Percentiles rank a stretch among this genome's conserved stretches.
These are phyloP conservation scores for Carnegiea gigantea DNA, from an alignment of 179 eudicot genomes.

Conservation along the genomic window DNA sequence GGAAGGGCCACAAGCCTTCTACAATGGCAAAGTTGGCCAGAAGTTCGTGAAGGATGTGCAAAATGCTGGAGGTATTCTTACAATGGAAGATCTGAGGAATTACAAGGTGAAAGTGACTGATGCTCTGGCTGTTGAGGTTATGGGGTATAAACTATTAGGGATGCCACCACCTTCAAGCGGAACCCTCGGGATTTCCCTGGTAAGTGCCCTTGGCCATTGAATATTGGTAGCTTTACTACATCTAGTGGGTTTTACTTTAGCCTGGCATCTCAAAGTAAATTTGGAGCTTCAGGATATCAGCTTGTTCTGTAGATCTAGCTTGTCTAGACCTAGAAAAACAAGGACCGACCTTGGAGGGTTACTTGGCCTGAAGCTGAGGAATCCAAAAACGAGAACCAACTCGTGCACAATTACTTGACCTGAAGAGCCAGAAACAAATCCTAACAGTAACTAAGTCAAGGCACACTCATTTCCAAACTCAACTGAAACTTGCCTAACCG, in stretches of 20 bases:
- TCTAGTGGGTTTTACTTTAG: not conserved
- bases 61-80: constrained; percentile 64
- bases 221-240: not conserved
- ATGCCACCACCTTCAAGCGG: constrained; percentile 74
- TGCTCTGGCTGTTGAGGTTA: constrained; percentile 46
- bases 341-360: not conserved
- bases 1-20: constrained; percentile 54
- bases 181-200: constrained; percentile 5
- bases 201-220: not conserved
- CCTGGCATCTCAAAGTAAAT: not conserved
- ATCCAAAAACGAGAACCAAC: not conserved
- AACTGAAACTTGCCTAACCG: not conserved
- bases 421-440: no score
- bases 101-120: constrained; percentile 50
- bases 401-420: not conserved
- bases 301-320: not conserved
- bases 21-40: constrained; percentile 58
- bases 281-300: not conserved
- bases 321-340: not conserved
- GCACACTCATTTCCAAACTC: not conserved
- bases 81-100: constrained; percentile 62
- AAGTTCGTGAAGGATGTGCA: constrained; percentile 51
- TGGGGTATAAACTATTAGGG: constrained; percentile 61
- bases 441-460: no score
- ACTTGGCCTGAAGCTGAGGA: no score